Base-by-base conservation (phyloP, 1,284 basidiomycete genomes). In the Phlebopus sp. region DNA sequence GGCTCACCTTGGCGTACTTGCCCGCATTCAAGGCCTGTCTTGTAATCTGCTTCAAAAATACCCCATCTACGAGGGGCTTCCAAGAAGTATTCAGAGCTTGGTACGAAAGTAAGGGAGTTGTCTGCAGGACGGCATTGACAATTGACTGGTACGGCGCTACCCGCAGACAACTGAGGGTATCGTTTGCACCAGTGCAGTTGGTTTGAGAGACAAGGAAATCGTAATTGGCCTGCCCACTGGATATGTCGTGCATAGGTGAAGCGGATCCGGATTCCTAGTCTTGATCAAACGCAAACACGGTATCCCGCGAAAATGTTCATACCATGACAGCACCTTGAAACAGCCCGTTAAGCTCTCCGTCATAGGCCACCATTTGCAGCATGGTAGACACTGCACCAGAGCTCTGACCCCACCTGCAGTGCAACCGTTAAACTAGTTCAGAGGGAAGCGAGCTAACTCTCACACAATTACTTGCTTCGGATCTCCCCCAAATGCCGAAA, bases 401-500 rank as follows among this genome's bases (percentile, higher is more conserved):
- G 32, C 75, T 78, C 62, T 83, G 74, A 5, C 81, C 79, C 74
- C 74, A 79, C 47, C 78, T 79, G n/a, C 9, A 40, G 1, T 10
- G 44, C 11, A 3, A 3, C 14, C 14, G 10, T 46, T 17, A 3
- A 18, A 37, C n/a, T n/a, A 44, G 15, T 18, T 9, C 38, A 17
- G 17, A 14, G 6, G 4, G 6, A 11, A 37, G 19, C 11, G 15
- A 59, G 36, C 21, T 19, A 11, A 29, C 27, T 5, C 73, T 43
- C 61, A 81, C 79, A 81, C 74, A 2, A 77, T 80, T 4, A 82
- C 80, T 57, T 74, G 74, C 2, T 68, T 63, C 13, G 77, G 76
- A 57, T 86, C 78, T 6, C 86, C 86, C 1, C 84, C 83, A 49
- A 88, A 87, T 1, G 66, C 64, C 11, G 63, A 51, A 37, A 88